Percentiles rank a stretch among this genome's conserved stretches.
Evolutionary conservation across 495 filamentous ascomycete genomes (phyloP).

Genomic region (Penicillium lagena): DNA sequence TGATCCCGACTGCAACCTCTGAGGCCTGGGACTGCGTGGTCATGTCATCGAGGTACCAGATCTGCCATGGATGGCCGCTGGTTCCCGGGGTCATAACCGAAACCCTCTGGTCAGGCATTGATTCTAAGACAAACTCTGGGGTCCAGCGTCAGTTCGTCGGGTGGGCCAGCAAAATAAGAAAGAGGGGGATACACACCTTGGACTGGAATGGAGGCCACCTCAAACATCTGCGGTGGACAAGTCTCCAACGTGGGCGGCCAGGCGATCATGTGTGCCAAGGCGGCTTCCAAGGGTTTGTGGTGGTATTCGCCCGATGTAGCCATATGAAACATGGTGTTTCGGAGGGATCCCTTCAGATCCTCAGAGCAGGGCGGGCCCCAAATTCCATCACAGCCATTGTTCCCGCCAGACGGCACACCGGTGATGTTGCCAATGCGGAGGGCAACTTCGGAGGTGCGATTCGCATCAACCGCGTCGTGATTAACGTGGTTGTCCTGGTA

Average conservation of each 20-base stretch:
- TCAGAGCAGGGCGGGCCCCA: conserved; percentile 31
- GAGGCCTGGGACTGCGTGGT: conserved; percentile 27
- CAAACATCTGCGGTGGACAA: conserved; percentile 29
- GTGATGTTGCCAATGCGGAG: conserved; percentile 37
- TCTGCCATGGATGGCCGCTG: conserved; percentile 28
- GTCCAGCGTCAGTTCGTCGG: conserved; percentile 1
- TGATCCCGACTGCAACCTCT: conserved; percentile 36
- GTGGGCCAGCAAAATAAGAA: background rate
- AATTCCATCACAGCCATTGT: conserved; percentile 38
- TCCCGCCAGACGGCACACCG: conserved; percentile 25
- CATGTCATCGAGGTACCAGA: conserved; percentile 35
- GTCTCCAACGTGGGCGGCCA: conserved; percentile 14
- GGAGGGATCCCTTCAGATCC: conserved; percentile 25
- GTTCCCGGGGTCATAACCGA: conserved; percentile 25
- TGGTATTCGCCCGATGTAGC: conserved; percentile 22
- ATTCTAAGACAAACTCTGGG: conserved; percentile 32
- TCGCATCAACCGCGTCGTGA: conserved; percentile 23
- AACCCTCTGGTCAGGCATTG: conserved; percentile 17
- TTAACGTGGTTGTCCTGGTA: conserved; percentile 28
- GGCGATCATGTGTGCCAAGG: conserved; percentile 22
- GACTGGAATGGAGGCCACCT: conserved; percentile 30
- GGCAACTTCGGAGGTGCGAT: conserved; percentile 35
- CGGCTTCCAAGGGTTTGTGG: conserved; percentile 23
- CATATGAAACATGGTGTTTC: conserved; percentile 22
- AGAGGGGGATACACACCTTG: conserved; percentile 20